phyloP scores from a whole-genome alignment of 805 yeast species.

The Candida parachauliodes region DNA sequence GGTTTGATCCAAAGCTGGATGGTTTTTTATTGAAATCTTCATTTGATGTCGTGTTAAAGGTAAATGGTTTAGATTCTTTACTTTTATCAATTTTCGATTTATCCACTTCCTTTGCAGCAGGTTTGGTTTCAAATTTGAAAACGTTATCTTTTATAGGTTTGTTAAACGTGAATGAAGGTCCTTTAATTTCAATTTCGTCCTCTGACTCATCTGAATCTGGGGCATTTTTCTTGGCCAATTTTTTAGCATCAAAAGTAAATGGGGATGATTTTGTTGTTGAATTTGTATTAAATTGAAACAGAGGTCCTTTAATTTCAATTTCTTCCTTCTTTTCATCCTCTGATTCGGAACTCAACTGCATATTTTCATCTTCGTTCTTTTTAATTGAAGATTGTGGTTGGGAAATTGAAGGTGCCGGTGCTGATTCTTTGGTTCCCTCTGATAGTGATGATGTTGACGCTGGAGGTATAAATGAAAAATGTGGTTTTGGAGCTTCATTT shows the following conservation, averaged over 20 bases:
- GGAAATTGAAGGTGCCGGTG: constrained; percentile 1
- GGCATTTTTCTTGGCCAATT: constrained; percentile 17
- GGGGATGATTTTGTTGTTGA: constrained; percentile 33
- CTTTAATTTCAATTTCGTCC: constrained; percentile 64
- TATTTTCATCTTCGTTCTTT: not conserved
- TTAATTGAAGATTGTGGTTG: not conserved
- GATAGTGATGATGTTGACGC: not conserved
- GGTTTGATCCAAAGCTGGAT: constrained; percentile 13
- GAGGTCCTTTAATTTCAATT: constrained; percentile 34
- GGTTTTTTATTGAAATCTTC: constrained; percentile 24
- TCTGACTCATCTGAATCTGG: constrained; percentile 49
- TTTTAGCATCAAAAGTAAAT: constrained; percentile 34
- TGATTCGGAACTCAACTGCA: constrained; percentile 14
- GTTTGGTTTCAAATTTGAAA: constrained; percentile 21
- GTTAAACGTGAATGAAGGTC: constrained; percentile 59
- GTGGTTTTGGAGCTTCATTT: too few species aligned
- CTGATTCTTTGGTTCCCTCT: not conserved
- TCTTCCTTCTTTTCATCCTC: constrained; percentile 25
- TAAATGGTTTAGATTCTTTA: not conserved
- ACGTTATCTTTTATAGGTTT: constrained; percentile 34
- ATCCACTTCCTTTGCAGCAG: too few species aligned
- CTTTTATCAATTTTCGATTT: too few species aligned
- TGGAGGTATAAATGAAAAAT: constrained; percentile 3
- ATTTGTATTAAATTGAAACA: constrained; percentile 26
- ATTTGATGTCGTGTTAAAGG: not conserved